phyloP scores from a whole-genome alignment of 2,329 filamentous ascomycete species.

The Ascocoryne sarcoides region DNA sequence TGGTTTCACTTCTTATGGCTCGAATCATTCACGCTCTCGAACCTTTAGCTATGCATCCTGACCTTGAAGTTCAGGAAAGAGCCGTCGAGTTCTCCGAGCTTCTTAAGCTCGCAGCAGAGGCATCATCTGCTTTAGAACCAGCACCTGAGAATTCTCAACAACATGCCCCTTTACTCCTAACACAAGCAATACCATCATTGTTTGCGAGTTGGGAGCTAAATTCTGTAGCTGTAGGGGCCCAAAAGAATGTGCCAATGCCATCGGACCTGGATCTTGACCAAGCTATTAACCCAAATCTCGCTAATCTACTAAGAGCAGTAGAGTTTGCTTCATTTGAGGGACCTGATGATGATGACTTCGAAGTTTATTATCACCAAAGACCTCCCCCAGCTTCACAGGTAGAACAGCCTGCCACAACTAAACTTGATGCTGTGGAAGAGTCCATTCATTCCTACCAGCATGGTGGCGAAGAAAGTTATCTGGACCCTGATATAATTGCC shows the following conservation, averaged over 20 bases:
- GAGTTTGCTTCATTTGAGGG: constrained; percentile 40
- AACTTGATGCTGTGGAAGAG: constrained; percentile 39
- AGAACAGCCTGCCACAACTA: constrained; percentile 46
- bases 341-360: constrained; percentile 57
- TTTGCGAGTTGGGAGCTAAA: constrained; percentile 86
- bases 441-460: constrained; percentile 47
- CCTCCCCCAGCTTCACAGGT: constrained; percentile 42
- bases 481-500: constrained; percentile 66
- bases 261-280: constrained; percentile 68
- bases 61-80: constrained; percentile 88
- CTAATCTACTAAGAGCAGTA: constrained; percentile 51
- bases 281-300: constrained; percentile 70
- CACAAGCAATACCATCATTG: constrained; percentile 80
- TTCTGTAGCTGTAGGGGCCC: constrained; percentile 74
- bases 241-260: constrained; percentile 77
- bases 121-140: constrained; percentile 57
- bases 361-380: constrained; percentile 53
- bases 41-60: constrained; percentile 69
- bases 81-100: constrained; percentile 89
- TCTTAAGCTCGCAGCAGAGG: constrained; percentile 78
- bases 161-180: constrained; percentile 75
- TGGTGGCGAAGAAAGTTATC: constrained; percentile 52
- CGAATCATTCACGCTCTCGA: constrained; percentile 78
- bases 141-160: constrained; percentile 44
- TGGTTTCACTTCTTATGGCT: constrained; percentile 68